Conservation (phyloP, 2,329 filamentous ascomycete genomes). For the Leptographium radiaticola region DNA sequence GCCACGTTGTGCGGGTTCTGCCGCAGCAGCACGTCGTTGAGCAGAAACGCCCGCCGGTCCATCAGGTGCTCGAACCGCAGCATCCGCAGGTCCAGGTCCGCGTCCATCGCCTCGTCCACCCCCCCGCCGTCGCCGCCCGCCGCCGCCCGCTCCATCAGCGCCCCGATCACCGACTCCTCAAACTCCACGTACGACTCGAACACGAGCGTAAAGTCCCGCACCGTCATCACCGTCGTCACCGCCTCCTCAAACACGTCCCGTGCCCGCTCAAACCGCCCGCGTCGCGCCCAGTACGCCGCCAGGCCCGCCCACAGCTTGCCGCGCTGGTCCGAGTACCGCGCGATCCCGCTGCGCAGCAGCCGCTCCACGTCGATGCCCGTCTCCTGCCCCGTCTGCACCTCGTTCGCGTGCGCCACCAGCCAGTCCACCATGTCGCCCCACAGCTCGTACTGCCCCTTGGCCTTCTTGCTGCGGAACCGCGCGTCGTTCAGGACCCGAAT, state of each 20-base stretch:
- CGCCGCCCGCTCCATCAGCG: slow-evolving; percentile 79
- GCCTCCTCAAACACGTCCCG: slow-evolving; percentile 92
- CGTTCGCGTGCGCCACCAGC: slow-evolving; percentile 77
- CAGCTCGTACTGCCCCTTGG: slow-evolving; percentile 88
- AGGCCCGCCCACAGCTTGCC: slow-evolving; percentile 92
- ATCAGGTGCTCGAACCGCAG: slow-evolving; percentile 96
- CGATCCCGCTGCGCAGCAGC: slow-evolving; percentile 85
- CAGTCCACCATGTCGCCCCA: slow-evolving; percentile 98
- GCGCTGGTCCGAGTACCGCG: slow-evolving; percentile 81
- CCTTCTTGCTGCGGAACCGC: slow-evolving; percentile 81
- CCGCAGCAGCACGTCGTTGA: slow-evolving; percentile 88
- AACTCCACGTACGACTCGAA: slow-evolving; percentile 97
- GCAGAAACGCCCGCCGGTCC: slow-evolving; percentile 87
- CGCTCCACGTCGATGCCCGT: slow-evolving; percentile 79
- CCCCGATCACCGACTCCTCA: slow-evolving; percentile 87
- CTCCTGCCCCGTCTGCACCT: slow-evolving; percentile 70
- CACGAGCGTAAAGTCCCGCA: slow-evolving; percentile 88
- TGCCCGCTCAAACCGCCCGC: slow-evolving; percentile 82
- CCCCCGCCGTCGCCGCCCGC: slow-evolving; percentile 64
- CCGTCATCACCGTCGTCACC: slow-evolving; percentile 96
- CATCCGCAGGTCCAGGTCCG: slow-evolving; percentile 93
- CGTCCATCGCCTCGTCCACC: slow-evolving; percentile 72
- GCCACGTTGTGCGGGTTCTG: slow-evolving; percentile 94
- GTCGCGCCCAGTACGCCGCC: slow-evolving; percentile 92
- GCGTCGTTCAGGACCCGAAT: slow-evolving; percentile 86